Evolutionary conservation across 495 filamentous ascomycete genomes (phyloP), one percentile per base, ranked within the genome.

Genomic region (Parathielavia appendiculata): DNA sequence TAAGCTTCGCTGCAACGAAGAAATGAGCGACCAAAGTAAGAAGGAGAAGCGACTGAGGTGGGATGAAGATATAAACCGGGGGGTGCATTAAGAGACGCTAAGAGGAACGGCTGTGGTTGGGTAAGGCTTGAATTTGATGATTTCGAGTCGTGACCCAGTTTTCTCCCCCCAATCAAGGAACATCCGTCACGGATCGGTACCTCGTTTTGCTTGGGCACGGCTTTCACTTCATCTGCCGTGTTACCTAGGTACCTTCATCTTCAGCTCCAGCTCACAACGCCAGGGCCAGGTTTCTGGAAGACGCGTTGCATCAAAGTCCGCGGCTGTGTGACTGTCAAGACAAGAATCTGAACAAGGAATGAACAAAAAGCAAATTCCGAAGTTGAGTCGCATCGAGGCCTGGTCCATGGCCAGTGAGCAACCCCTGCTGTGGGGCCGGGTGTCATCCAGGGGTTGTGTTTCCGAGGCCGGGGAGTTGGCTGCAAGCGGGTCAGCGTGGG

Each of bases 301-400:
- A 30, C 36, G 36, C 36, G 9, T 10, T 10, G 36, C 2, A 39
- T 10, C 36, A 39, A 39, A 16, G 36, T 10, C 26, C 2, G 26
- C 26, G 26, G 26, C 26, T 30, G 26, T n/a, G n/a, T n/a, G n/a
- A n/a, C n/a, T n/a, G n/a, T 13, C 47, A 50, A 35, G 16, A 32
- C 23, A n/a, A 34, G 49, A 32, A 51, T 51, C 34, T 20, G n/a
- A 35, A 19, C 22, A 54, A 49, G 56, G 45, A 61, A 54, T 51
- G 55, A 61, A 57, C 20, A 45, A 52, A 52, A 57, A 54, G 45
- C 46, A 62, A 62, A 62, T 51, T 58, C 41, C 49, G 41, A 54
- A 45, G 44, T 50, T 35, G 17, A 52, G 50, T 62, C 38, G 54
- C 40, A 49, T 55, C 57, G 39, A 54, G 36, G 45, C 38, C 38